phyloP scores from a whole-genome alignment of 1,284 basidiomycete species.

The Pulchroboletus neoregius region DNA sequence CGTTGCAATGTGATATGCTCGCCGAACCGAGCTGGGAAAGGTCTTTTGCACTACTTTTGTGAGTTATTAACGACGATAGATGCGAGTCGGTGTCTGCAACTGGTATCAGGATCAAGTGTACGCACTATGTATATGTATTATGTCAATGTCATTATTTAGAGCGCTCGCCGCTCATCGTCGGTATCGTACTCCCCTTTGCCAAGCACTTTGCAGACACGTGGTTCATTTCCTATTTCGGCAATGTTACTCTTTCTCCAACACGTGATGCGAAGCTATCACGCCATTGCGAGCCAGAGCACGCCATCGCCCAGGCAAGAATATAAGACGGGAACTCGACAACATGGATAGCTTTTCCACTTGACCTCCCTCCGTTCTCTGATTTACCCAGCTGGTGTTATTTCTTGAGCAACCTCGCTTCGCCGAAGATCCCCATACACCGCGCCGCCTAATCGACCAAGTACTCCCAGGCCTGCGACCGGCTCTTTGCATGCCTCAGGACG shows the following conservation, averaged over 20 bases:
- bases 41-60: background rate
- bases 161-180: too few relatives aligned
- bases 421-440: too few relatives aligned
- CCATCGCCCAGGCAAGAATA: constrained; percentile 22
- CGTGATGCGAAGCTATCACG: constrained; percentile 36
- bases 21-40: background rate
- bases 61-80: background rate
- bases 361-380: background rate
- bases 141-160: too few relatives aligned
- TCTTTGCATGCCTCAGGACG: background rate
- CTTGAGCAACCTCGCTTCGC: background rate
- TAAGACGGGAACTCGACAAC: constrained; percentile 12
- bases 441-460: too few relatives aligned
- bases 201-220: too few relatives aligned
- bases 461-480: background rate
- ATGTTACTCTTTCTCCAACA: constrained; percentile 8
- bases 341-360: background rate
- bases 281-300: constrained; percentile 24
- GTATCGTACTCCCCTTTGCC: too few relatives aligned
- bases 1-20: background rate
- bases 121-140: background rate
- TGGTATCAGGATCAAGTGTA: too few relatives aligned
- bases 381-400: background rate
- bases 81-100: background rate
- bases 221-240: background rate